Evolutionary conservation across 345 rosid genomes (phyloP).

Genomic region (Lepidium africanum): DNA sequence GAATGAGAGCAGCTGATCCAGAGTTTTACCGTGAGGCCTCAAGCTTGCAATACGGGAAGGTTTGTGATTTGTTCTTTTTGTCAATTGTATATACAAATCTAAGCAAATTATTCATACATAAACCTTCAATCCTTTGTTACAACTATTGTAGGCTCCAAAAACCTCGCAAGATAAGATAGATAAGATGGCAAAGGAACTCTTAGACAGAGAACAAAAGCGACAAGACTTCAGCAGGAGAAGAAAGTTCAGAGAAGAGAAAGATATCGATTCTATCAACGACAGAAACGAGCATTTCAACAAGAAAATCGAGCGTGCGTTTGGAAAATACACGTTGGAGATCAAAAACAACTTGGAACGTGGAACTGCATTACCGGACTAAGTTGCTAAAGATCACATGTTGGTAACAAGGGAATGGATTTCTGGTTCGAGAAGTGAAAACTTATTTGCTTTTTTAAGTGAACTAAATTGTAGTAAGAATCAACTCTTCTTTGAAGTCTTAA

Average conservation of each 20-base stretch:
- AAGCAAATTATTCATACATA: not conserved
- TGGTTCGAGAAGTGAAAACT: constrained; percentile 3
- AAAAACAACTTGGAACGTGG: constrained; percentile 98
- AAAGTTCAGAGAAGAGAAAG: constrained; percentile 86
- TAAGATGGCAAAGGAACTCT: constrained; percentile 79
- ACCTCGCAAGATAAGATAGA: constrained; percentile 67
- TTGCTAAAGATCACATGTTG: constrained; percentile 14
- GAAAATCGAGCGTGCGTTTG: constrained; percentile 95
- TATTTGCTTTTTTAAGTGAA: not conserved
- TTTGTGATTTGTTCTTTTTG: constrained; percentile 17
- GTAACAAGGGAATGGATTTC: constrained; percentile 1
- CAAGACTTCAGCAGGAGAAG: constrained; percentile 84
- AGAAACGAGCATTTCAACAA: constrained; percentile 99
- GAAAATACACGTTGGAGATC: constrained; percentile 89
- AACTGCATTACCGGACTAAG: constrained; percentile 94
- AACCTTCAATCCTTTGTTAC: not conserved
- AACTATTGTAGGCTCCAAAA: constrained; percentile 66
- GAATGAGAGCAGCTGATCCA: constrained; percentile 95
- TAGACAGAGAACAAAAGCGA: constrained; percentile 70
- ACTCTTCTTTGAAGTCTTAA: not conserved
- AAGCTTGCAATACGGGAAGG: constrained; percentile 92
- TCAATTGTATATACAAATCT: not conserved
- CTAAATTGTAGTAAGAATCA: not conserved
- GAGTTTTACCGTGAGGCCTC: constrained; percentile 96
- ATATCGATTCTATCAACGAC: constrained; percentile 93